These are phyloP conservation scores for Amphichorda felina DNA, from an alignment of 2,329 filamentous ascomycete species.

Conservation along the genomic window DNA sequence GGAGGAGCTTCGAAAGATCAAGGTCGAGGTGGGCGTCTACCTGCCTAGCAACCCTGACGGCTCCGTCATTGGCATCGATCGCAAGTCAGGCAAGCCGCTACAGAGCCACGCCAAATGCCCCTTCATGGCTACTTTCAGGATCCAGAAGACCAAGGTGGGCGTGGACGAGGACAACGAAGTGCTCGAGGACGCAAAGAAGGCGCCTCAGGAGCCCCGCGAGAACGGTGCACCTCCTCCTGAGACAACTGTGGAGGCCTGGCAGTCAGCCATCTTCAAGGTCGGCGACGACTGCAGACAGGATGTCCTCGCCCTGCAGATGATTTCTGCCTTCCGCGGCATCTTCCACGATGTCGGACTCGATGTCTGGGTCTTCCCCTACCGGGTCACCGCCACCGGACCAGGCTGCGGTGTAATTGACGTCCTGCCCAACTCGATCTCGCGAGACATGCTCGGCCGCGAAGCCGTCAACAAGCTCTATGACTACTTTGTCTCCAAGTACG, in stretches of 20 bases:
- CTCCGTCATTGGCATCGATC: slow-evolving; percentile 93
- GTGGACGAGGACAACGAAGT: slow-evolving; percentile 40
- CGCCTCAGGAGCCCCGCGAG: slow-evolving; percentile 12
- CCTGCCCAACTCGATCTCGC: slow-evolving; percentile 91
- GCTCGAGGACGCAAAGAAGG: slow-evolving; percentile 25
- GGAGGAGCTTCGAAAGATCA: slow-evolving; percentile 93
- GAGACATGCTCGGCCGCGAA: slow-evolving; percentile 96
- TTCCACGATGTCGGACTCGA: slow-evolving; percentile 92
- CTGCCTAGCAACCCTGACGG: slow-evolving; percentile 95
- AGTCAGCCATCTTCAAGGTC: slow-evolving; percentile 99
- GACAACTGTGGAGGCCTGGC: slow-evolving; percentile 86
- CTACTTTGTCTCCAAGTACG: slow-evolving; percentile 96
- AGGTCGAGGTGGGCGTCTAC: slow-evolving; percentile 95
- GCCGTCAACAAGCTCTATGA: slow-evolving; percentile 97
- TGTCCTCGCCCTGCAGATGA: slow-evolving; percentile 93
- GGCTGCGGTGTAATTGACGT: slow-evolving; percentile 98
- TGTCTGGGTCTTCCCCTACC: slow-evolving; percentile 93
- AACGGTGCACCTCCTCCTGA: slow-evolving; percentile 7
- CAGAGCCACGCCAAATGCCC: slow-evolving; percentile 98
- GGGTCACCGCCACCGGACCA: slow-evolving; percentile 92
- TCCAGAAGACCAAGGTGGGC: slow-evolving; percentile 62
- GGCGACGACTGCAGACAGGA: slow-evolving; percentile 98
- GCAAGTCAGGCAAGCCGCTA: slow-evolving; percentile 92
- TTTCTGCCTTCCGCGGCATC: slow-evolving; percentile 92
- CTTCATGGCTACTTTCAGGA: slow-evolving; percentile 98